phyloP scores from a whole-genome alignment of 1,284 basidiomycete species.

The Anthracocystis walkeri region DNA sequence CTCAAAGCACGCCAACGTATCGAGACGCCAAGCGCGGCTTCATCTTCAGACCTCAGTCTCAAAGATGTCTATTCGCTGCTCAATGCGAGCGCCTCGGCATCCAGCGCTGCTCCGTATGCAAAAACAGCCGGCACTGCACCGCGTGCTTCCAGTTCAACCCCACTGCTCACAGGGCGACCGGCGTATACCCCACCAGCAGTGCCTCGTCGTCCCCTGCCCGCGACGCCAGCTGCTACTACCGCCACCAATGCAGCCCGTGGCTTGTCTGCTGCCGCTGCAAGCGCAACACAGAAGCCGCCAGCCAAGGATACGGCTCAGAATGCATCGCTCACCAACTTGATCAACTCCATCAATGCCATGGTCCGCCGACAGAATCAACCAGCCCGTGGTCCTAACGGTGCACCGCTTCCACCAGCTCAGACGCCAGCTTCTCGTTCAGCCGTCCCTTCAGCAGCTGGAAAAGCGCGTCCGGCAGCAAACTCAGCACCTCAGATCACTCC shows the following conservation, averaged over 20 bases:
- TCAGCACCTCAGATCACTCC: conserved; percentile 22
- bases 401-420: conserved; percentile 39
- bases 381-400: conserved; percentile 47
- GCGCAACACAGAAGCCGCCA: conserved; percentile 5
- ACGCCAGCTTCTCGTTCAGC: conserved; percentile 3
- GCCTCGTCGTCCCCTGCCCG: conserved; percentile 14
- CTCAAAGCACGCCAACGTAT: conserved; percentile 41
- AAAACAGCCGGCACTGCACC: conserved; percentile 9
- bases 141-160: conserved; percentile 4
- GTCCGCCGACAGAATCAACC: conserved; percentile 42
- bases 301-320: conserved; percentile 23
- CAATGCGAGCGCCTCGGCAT: conserved; percentile 14
- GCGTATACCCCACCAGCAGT: conserved; percentile 13
- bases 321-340: conserved; percentile 33
- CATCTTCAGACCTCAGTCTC: conserved; percentile 37
- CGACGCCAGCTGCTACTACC: not conserved
- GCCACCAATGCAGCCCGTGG: conserved; percentile 12
- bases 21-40: conserved; percentile 14
- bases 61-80: conserved; percentile 51
- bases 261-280: not conserved
- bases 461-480: conserved; percentile 12
- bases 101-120: conserved; percentile 9
- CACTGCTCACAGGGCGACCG: conserved; percentile 15
- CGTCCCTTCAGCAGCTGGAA: not conserved
- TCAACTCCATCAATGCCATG: conserved; percentile 49